Percentiles rank a stretch among this genome's conserved stretches.
These are phyloP conservation scores for Alnus glutinosa DNA, from an alignment of 306 rosid genomes.

Conservation along the genomic window DNA sequence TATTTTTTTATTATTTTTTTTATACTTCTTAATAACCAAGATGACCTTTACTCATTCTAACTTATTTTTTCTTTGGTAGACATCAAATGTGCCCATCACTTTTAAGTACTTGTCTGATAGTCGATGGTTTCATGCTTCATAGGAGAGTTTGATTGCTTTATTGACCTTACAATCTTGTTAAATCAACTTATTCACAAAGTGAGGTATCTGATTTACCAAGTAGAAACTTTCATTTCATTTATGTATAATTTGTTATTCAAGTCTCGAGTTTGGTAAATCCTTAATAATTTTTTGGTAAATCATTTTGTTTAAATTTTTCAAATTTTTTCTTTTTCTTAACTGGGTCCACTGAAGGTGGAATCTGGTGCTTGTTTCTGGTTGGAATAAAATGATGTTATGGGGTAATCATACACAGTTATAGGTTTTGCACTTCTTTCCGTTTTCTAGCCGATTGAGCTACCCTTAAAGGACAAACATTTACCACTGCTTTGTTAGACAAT, in stretches of 20 bases:
- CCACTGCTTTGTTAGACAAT: no score
- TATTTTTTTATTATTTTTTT: neutral
- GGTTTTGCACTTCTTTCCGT: no score
- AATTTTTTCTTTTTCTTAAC: no score
- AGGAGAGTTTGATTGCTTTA: neutral
- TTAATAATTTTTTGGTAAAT: no score
- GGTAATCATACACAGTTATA: no score
- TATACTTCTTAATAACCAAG: neutral
- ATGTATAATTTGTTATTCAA: neutral
- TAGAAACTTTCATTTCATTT: neutral
- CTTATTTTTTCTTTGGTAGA: neutral
- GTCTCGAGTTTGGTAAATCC: no score
- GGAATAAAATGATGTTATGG: no score
- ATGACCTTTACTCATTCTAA: neutral
- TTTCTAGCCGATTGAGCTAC: no score
- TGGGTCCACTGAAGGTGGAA: no score
- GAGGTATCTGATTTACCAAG: neutral
- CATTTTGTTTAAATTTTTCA: no score
- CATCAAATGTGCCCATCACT: neutral
- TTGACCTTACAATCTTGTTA: neutral
- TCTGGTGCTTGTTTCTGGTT: no score
- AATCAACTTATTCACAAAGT: neutral
- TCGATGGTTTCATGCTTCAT: neutral
- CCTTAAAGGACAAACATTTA: no score
- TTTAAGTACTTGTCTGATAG: neutral